These are phyloP conservation scores for Solanum bulbocastanum DNA, from an alignment of 257 asterid species.

Conservation along the genomic window DNA sequence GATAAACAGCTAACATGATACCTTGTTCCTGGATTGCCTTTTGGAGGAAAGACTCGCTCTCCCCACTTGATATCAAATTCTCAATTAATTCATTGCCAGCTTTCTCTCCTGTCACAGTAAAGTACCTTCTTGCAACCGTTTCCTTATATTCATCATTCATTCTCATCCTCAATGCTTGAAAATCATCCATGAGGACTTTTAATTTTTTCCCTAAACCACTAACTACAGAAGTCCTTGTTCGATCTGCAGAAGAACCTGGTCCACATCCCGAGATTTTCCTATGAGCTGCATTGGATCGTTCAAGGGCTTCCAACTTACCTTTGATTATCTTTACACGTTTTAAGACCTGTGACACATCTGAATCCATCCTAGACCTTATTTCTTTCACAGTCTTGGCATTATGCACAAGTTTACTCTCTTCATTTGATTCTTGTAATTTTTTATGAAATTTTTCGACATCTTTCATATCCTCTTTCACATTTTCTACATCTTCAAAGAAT, in stretches of 20 bases:
- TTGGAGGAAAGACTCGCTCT: constrained; percentile 31
- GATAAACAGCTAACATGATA: not conserved
- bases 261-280: constrained; percentile 28
- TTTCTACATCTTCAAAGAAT: constrained; percentile 35
- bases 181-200: constrained; percentile 33
- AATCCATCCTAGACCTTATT: constrained; percentile 27
- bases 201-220: constrained; percentile 36
- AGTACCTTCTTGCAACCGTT: constrained; percentile 32
- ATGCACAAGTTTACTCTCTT: constrained; percentile 33
- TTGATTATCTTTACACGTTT: constrained; percentile 28
- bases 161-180: constrained; percentile 18
- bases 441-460: constrained; percentile 21
- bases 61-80: constrained; percentile 35
- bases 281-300: constrained; percentile 25
- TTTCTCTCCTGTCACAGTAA: constrained; percentile 32
- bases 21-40: constrained; percentile 41
- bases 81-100: constrained; percentile 23
- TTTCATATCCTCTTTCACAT: constrained; percentile 30
- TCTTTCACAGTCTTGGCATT: constrained; percentile 32
- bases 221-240: constrained; percentile 38
- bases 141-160: constrained; percentile 36
- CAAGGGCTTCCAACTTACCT: constrained; percentile 33
- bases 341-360: constrained; percentile 21
- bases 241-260: constrained; percentile 34
- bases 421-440: constrained; percentile 23